phyloP scores from a whole-genome alignment of 352 stramenopile species.

The Pythium biforme region DNA sequence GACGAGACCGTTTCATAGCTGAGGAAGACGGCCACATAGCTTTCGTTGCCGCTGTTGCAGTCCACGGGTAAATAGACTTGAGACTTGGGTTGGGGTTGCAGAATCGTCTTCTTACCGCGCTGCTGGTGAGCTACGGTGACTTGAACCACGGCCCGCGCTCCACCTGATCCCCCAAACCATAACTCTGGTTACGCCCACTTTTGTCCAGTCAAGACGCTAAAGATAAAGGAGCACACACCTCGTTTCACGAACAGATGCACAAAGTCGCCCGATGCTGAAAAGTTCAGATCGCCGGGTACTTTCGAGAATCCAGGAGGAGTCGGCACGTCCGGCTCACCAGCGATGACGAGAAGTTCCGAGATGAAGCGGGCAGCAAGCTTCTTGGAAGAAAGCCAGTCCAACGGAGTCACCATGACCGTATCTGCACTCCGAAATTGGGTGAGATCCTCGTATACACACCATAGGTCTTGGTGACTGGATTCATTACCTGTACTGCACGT shows the following conservation, averaged over 20 bases:
- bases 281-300: constrained; percentile 59
- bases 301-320: constrained; percentile 54
- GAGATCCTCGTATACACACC: constrained; percentile 12
- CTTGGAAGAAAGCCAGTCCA: constrained; percentile 43
- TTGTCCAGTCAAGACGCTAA: background rate
- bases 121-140: constrained; percentile 8
- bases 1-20: constrained; percentile 27
- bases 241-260: constrained; percentile 72
- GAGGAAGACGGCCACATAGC: constrained; percentile 29
- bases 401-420: constrained; percentile 38
- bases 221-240: constrained; percentile 29
- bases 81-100: background rate
- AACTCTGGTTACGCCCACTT: background rate
- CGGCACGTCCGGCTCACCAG: constrained; percentile 49
- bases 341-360: constrained; percentile 57
- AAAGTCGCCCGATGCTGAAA: constrained; percentile 58
- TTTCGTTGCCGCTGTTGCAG: constrained; percentile 35
- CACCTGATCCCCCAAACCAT: constrained; percentile 1
- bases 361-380: constrained; percentile 48
- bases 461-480: no score
- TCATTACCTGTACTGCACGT: constrained; percentile 61
- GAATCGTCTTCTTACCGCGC: background rate
- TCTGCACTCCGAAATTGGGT: constrained; percentile 21
- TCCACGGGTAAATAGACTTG: constrained; percentile 21
- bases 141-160: constrained; percentile 3